A percentile compares a stretch with the other conserved stretches of the same genome.
phyloP scores from a whole-genome alignment of 305 asterid genomes.

The Fraxinus platypoda region DNA sequence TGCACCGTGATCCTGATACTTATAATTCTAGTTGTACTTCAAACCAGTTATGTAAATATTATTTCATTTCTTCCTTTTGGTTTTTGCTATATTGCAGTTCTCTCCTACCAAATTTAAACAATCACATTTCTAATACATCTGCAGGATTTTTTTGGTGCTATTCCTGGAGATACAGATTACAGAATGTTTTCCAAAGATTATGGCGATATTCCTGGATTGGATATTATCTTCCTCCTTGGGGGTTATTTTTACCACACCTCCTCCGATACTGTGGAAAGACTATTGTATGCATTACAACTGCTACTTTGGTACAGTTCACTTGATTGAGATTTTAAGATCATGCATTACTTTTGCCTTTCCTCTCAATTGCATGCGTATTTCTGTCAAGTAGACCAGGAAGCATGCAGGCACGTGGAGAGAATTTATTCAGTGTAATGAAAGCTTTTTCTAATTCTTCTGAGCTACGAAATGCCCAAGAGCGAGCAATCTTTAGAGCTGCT shows the following conservation, averaged over 20 bases:
- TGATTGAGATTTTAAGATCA: slow-evolving; percentile 25
- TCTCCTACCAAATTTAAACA: not conserved
- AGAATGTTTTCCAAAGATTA: slow-evolving; percentile 87
- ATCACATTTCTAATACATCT: slow-evolving; percentile 25
- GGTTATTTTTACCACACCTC: slow-evolving; percentile 96
- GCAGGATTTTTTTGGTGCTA: slow-evolving; percentile 86
- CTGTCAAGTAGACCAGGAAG: slow-evolving; percentile 82
- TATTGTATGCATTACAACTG: slow-evolving; percentile 81
- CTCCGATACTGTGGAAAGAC: slow-evolving; percentile 95
- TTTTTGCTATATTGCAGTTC: slow-evolving; percentile 2
- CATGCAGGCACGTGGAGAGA: slow-evolving; percentile 99
- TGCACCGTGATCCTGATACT: slow-evolving; percentile 12
- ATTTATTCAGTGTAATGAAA: slow-evolving; percentile 67
- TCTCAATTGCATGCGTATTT: slow-evolving; percentile 35
- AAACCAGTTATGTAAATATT: not conserved
- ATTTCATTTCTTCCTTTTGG: slow-evolving; percentile 2
- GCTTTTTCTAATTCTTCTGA: slow-evolving; percentile 80
- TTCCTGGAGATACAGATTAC: slow-evolving; percentile 99
- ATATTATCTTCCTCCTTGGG: slow-evolving; percentile 92
- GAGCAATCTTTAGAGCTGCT: slow-evolving; percentile 50
- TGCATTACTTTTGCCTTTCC: slow-evolving; percentile 20
- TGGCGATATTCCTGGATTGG: slow-evolving; percentile 98
- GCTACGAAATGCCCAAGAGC: slow-evolving; percentile 69
- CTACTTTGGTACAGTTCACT: slow-evolving; percentile 55
- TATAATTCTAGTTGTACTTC: not conserved